Evolutionary conservation across 345 rosid species (phyloP), one percentile per base, ranked within the genome.

Genomic region (Carallia brachiata): DNA sequence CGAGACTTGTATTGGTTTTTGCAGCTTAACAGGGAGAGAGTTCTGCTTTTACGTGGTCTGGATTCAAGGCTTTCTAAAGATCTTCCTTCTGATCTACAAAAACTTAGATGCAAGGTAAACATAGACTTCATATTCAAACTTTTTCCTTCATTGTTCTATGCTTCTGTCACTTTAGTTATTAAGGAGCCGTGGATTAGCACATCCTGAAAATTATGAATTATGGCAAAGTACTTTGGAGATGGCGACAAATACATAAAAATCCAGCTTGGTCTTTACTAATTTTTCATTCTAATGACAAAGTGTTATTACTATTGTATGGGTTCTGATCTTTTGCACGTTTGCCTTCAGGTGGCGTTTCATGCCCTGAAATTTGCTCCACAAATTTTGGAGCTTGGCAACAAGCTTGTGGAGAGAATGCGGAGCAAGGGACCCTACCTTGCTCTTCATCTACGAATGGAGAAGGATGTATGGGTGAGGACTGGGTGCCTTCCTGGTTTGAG

Each of bases 31-130:
- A 83, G 86, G 69, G 97, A 92, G 23, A 97, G 99, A 10, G 96
- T 96, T 70, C 63, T 96, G 79, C 97, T 96, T 59, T 74, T 92
- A 72, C 86, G 94, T 30, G 91, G 99, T 72, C 66, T 96, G 50
- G 99, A 96, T 81, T 96, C 99, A 18, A 85, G 97, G 84, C 89
- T 96, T 37, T 90, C 99, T 58, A 90, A 89, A 75, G 96, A 95
- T 76, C 88, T 95, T 70, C 94, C 97, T 32, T 78, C 93, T 31
- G 98, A 95, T 85, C 94, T 92, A 75, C 99, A 90, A 83, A 92
- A 90, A 77, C 90, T 92, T 15, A 90, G 94, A 36, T 95, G 99
- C 85, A 95, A 95, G 94, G 99, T 92, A 77, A 23, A 34, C 59
- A 0, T 28, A 18, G 52, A 28, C 47, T 44, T 7, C 28, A 6